Evolutionary conservation across 768 basidiomycete genomes (phyloP).

Genomic region (Phaeotremella fagi): DNA sequence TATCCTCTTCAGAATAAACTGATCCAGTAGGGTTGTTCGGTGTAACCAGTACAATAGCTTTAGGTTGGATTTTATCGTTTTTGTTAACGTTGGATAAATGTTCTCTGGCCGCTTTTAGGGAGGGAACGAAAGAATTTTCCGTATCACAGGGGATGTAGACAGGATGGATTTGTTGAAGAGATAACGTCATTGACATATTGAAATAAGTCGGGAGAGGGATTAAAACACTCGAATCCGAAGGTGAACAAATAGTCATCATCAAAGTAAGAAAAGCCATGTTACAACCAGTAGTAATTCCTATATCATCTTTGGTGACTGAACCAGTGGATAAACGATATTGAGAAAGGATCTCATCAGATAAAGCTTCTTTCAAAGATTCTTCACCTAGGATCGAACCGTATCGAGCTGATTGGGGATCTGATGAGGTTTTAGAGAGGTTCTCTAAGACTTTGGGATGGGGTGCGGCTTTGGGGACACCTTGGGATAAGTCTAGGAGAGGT

Average conservation of each 20-base stretch:
- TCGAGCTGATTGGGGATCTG: conserved; percentile 51
- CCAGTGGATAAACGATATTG: conserved; percentile 53
- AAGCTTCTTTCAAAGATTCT: conserved; percentile 52
- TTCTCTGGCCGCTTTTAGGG: conserved; percentile 49
- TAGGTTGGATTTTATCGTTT: conserved; percentile 54
- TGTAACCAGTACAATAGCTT: conserved; percentile 64
- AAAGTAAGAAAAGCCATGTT: conserved; percentile 66
- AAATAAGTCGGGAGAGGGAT: conserved; percentile 65
- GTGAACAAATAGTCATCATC: conserved; percentile 62
- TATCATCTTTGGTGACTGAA: conserved; percentile 54
- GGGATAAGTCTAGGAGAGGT: conserved; percentile 67
- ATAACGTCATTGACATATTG: conserved; percentile 58
- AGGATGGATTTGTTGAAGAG: conserved; percentile 59
- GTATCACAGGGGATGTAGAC: conserved; percentile 57
- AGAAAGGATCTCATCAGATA: conserved; percentile 60
- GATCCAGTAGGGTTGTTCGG: conserved; percentile 59
- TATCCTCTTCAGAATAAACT: conserved; percentile 58
- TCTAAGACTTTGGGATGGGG: conserved; percentile 58
- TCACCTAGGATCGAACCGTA: conserved; percentile 65
- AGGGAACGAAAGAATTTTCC: conserved; percentile 60
- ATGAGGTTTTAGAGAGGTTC: conserved; percentile 53
- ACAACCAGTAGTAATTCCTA: conserved; percentile 67
- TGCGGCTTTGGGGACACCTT: conserved; percentile 65
- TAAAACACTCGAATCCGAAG: conserved; percentile 63
- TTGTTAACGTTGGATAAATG: conserved; percentile 3